Base-by-base conservation (phyloP, 345 rosid species). In the Erodium maritimum region DNA sequence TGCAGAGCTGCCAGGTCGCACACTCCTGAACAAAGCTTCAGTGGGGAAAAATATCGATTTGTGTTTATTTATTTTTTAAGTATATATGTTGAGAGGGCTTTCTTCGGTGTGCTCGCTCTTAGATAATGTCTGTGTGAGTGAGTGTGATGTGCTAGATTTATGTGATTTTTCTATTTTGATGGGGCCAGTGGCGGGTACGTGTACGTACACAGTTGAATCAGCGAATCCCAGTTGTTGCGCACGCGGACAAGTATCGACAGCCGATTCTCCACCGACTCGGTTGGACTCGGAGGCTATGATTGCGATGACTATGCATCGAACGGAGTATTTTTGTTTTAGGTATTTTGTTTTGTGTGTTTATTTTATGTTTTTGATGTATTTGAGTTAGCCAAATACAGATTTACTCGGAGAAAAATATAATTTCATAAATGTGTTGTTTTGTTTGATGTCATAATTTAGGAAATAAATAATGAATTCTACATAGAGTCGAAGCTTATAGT, bases 1-100 rank as follows among this genome's bases (percentile, higher is more conserved):
- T 52, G 79, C 69, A 74, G 17, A 61, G 72, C 59, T 67, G 78
- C 70, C 77, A 65, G 66, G 68, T 64, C 45, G 55, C 65, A 55
- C 56, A 11, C 66, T 16, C 23, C 37, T 20, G 61, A 52, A 20
- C 22, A 0, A 23, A 17, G 58, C 54, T 18, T 2, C 22, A 19
- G 2, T 42, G 13, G 23, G 19, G 21, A 29, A 42, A 42, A 0
- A 4, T 34, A 37, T 1, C 8, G 7, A 25, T 23, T 8, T 33
- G 19, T 57, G 0, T 34, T 5, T 10, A 50, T 51, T 57, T 16
- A 2, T 1, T 6, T 50, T 23, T 17, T 51, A 5, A 19, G 21
- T 5, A 19, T 23, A 18, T 23, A 5, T 18, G 6, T n/a, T 17
- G 17, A 10, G 18, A 7, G 17, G 56, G 48, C 2, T 0, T 5